phyloP scores from a whole-genome alignment of 768 basidiomycete species.

The Austroboletus festivus region DNA sequence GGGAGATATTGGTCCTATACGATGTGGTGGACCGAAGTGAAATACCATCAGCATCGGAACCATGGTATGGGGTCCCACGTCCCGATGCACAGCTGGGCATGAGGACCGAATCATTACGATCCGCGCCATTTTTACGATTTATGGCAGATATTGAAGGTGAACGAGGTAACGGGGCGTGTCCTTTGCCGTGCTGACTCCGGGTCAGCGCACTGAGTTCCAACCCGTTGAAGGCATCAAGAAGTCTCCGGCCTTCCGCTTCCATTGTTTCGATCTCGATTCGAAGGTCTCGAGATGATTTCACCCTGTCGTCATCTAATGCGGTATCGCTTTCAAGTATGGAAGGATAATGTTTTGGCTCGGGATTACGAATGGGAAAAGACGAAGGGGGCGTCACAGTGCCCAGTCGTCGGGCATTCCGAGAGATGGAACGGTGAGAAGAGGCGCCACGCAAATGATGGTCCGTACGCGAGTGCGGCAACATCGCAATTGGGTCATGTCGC shows the following conservation, averaged over 20 bases:
- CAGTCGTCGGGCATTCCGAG: slow-evolving; percentile 45
- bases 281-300: slow-evolving; percentile 61
- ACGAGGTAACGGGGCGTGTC: slow-evolving; percentile 23
- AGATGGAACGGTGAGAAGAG: slow-evolving; percentile 38
- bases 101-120: slow-evolving; percentile 26
- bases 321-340: slow-evolving; percentile 31
- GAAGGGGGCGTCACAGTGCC: slow-evolving; percentile 52
- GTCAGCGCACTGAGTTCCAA: slow-evolving; percentile 70
- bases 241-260: slow-evolving; percentile 65
- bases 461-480: slow-evolving; percentile 44
- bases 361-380: slow-evolving; percentile 39
- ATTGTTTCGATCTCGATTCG: slow-evolving; percentile 63
- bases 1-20: slow-evolving; percentile 45
- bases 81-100: slow-evolving; percentile 24
- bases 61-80: slow-evolving; percentile 29
- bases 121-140: slow-evolving; percentile 27
- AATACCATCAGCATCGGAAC: slow-evolving; percentile 44
- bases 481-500: slow-evolving; percentile 39
- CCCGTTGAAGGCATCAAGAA: slow-evolving; percentile 79
- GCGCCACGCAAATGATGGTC: slow-evolving; percentile 20
- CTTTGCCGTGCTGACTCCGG: slow-evolving; percentile 25
- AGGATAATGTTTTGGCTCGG: slow-evolving; percentile 38
- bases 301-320: slow-evolving; percentile 52
- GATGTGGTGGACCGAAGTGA: slow-evolving; percentile 57
- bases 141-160: slow-evolving; percentile 28